phyloP scores from a whole-genome alignment of 352 stramenopile genomes.

The Blastocystis sp. region DNA sequence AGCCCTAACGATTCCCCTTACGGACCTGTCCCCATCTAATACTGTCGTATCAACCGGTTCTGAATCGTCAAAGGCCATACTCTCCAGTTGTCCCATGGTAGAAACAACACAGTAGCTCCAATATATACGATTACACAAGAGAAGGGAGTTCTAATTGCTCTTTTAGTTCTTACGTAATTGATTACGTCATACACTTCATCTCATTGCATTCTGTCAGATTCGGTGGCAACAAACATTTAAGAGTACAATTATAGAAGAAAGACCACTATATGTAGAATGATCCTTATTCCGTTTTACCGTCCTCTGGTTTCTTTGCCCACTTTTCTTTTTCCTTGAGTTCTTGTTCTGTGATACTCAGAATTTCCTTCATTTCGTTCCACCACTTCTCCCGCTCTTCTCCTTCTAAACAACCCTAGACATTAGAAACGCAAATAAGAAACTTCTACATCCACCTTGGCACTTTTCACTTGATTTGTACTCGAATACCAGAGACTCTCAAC shows the following conservation, averaged over 20 bases:
- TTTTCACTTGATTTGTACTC: slow-evolving; percentile 8
- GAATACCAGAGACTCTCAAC: slow-evolving; percentile 56
- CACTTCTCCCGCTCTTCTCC: slow-evolving; percentile 58
- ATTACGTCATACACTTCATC: background rate
- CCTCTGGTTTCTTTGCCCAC: background rate
- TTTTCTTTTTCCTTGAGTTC: slow-evolving; percentile 48
- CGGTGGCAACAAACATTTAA: background rate
- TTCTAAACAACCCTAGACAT: slow-evolving; percentile 30
- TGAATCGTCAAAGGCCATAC: slow-evolving; percentile 16
- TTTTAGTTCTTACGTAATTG: background rate
- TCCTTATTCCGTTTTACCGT: background rate
- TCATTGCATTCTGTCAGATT: background rate
- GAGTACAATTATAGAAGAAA: too few relatives aligned
- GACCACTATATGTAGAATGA: too few relatives aligned
- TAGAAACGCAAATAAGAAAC: background rate
- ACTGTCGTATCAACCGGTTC: slow-evolving; percentile 14
- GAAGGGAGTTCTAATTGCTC: too few relatives aligned
- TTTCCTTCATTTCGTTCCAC: slow-evolving; percentile 67
- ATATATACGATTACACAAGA: too few relatives aligned
- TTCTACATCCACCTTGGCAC: slow-evolving; percentile 45
- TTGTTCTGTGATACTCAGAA: slow-evolving; percentile 37
- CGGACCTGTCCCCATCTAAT: slow-evolving; percentile 23
- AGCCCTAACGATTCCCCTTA: slow-evolving; percentile 72
- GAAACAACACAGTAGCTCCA: background rate
- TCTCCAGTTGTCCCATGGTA: slow-evolving; percentile 51